A percentile compares a stretch with the other conserved stretches of the same genome.
Conservation (phyloP, 2,329 filamentous ascomycete genomes). For the Zymoseptoria pseudotritici region DNA sequence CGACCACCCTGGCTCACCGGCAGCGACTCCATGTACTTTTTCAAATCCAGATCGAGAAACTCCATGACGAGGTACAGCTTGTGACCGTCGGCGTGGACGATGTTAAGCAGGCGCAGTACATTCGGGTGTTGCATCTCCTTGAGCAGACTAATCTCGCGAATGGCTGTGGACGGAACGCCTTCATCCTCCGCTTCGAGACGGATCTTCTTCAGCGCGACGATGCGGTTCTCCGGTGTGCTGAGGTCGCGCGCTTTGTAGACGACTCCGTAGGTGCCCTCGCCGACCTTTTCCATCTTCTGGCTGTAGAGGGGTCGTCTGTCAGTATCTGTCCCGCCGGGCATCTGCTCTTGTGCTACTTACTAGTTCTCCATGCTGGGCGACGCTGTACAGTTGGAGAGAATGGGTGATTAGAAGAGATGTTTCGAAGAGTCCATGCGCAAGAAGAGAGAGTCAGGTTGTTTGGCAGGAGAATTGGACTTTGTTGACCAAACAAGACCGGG, state of each 20-base stretch:
- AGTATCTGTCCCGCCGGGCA: slow-evolving; percentile 32
- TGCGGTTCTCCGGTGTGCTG: slow-evolving; percentile 64
- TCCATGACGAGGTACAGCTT: slow-evolving; percentile 92
- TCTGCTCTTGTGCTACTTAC: not conserved
- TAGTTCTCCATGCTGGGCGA: slow-evolving; percentile 54
- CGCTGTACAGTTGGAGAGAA: not conserved
- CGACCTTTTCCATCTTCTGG: slow-evolving; percentile 93
- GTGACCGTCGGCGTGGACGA: slow-evolving; percentile 88
- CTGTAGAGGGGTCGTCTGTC: slow-evolving; percentile 48
- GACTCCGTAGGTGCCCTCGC: slow-evolving; percentile 91
- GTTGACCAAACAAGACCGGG: not conserved
- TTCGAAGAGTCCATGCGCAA: not conserved
- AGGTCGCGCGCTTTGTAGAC: slow-evolving; percentile 92
- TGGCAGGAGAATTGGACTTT: not conserved
- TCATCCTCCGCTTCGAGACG: slow-evolving; percentile 92
- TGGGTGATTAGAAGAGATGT: not conserved
- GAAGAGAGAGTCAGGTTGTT: not conserved
- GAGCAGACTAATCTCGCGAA: slow-evolving; percentile 86
- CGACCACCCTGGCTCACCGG: slow-evolving; percentile 77
- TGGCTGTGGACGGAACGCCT: slow-evolving; percentile 84
- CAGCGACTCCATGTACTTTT: slow-evolving; percentile 93
- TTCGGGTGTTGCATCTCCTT: slow-evolving; percentile 93
- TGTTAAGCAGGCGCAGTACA: slow-evolving; percentile 82
- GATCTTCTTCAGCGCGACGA: slow-evolving; percentile 92
- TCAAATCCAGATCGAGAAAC: slow-evolving; percentile 83